Percentiles rank a stretch among this genome's conserved stretches.
phyloP scores from a whole-genome alignment of 2,329 filamentous ascomycete species.

The Septoria linicola region DNA sequence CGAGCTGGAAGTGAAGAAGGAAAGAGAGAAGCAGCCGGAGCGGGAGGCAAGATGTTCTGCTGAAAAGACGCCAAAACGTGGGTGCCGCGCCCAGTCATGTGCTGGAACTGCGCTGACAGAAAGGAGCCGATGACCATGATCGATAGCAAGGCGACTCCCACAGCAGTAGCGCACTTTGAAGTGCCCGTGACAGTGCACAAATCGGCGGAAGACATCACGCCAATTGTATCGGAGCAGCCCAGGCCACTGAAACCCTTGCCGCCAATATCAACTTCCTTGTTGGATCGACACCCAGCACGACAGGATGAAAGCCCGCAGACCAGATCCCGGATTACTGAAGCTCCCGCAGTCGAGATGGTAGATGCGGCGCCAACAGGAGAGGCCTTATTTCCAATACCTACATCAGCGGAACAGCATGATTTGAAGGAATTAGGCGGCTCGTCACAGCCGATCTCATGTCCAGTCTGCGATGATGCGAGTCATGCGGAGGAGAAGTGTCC shows the following conservation, averaged over 20 bases:
- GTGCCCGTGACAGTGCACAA: background rate
- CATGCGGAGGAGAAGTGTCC: background rate
- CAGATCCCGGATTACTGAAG: too few species aligned
- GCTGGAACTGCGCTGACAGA: background rate
- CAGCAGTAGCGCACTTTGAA: background rate
- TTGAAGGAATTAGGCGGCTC: too few species aligned
- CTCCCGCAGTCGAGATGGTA: too few species aligned
- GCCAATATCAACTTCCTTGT: background rate
- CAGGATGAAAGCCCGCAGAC: too few species aligned
- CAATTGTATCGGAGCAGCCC: background rate
- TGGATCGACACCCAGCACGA: too few species aligned
- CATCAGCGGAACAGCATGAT: too few species aligned
- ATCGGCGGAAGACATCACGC: background rate
- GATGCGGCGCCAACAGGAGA: too few species aligned
- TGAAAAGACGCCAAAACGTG: background rate
- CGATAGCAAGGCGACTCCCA: background rate
- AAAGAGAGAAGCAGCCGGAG: slow-evolving; percentile 1
- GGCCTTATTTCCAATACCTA: too few species aligned
- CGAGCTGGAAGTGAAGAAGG: background rate
- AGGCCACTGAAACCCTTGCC: background rate
- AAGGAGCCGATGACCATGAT: background rate
- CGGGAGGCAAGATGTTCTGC: background rate
- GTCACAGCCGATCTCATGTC: too few species aligned
- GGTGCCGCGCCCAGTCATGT: background rate
- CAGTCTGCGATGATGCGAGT: too few species aligned